A percentile compares a stretch with the other conserved stretches of the same genome.
Conservation (phyloP, 768 basidiomycete genomes). For the Lactifluus echinatus region DNA sequence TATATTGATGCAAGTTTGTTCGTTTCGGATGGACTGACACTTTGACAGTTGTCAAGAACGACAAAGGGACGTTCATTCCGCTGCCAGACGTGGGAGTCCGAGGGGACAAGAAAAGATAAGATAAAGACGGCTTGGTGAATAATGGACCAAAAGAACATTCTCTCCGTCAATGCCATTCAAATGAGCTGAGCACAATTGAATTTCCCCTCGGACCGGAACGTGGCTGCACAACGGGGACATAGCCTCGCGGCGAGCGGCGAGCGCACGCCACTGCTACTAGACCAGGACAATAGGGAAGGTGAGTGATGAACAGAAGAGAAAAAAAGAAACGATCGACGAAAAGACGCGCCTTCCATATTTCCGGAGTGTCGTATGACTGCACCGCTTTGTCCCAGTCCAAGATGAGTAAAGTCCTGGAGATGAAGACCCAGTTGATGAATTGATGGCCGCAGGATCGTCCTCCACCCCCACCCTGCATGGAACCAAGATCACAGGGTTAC, state of each 20-base stretch:
- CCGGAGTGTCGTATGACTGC: no score
- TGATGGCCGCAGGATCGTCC: background rate
- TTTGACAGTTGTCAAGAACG: background rate
- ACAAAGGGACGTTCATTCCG: background rate
- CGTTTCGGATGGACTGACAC: background rate
- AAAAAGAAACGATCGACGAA: background rate
- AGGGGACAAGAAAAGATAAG: background rate
- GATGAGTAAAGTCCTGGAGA: no score
- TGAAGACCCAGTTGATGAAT: no score
- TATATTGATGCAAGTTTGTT: background rate
- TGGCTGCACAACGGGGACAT: background rate
- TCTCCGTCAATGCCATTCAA: background rate
- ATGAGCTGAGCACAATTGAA: background rate
- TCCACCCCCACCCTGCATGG: conserved; percentile 29
- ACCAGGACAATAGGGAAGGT: background rate
- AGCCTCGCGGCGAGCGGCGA: background rate
- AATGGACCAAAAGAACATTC: background rate
- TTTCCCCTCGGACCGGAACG: background rate
- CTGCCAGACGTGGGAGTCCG: background rate
- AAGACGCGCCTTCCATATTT: no score
- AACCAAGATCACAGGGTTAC: background rate
- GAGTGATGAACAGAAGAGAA: no score
- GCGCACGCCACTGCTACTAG: background rate
- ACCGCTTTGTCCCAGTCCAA: no score
- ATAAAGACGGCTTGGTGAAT: background rate